Evolutionary conservation across 441 rosid genomes (phyloP).

Genomic region (Dalechampia spathulata): DNA sequence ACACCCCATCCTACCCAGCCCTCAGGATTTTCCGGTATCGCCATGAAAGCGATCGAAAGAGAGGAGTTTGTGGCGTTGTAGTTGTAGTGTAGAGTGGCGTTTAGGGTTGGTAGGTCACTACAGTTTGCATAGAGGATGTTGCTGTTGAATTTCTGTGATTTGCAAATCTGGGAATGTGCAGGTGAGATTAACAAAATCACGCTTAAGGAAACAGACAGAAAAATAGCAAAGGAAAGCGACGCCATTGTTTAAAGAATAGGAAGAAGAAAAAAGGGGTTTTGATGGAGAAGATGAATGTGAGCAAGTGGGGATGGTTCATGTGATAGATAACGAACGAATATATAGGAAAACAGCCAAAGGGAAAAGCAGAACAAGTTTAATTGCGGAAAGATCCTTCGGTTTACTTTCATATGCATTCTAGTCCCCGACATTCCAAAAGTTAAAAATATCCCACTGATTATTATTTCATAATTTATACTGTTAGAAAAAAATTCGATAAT

Average conservation of each 20-base stretch:
- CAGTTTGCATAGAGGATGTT: constrained; percentile 33
- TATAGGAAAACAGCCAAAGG: no score
- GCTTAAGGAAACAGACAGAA: constrained; percentile 1
- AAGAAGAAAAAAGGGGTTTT: no score
- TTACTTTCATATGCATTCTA: no score
- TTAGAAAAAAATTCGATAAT: no score
- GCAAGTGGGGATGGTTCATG: no score
- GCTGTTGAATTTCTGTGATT: constrained; percentile 31
- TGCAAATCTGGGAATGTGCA: constrained; percentile 38
- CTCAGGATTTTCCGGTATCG: constrained; percentile 29
- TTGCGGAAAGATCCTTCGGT: no score
- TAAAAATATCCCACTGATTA: no score
- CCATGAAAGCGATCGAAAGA: constrained; percentile 68
- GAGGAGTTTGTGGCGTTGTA: constrained; percentile 65
- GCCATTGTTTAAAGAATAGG: constrained; percentile 15
- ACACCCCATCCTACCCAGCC: constrained; percentile 85
- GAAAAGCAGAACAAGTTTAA: no score
- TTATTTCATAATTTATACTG: no score
- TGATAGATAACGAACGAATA: no score
- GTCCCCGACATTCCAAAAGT: no score
- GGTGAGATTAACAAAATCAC: constrained; percentile 32
- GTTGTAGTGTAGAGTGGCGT: constrained; percentile 58
- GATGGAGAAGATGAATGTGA: no score
- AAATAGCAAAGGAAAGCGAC: constrained; percentile 10
- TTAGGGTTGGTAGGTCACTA: constrained; percentile 41